Evolutionary conservation across 129 eudicot species (phyloP).

Genomic region (Helichrysum umbraculigerum): DNA sequence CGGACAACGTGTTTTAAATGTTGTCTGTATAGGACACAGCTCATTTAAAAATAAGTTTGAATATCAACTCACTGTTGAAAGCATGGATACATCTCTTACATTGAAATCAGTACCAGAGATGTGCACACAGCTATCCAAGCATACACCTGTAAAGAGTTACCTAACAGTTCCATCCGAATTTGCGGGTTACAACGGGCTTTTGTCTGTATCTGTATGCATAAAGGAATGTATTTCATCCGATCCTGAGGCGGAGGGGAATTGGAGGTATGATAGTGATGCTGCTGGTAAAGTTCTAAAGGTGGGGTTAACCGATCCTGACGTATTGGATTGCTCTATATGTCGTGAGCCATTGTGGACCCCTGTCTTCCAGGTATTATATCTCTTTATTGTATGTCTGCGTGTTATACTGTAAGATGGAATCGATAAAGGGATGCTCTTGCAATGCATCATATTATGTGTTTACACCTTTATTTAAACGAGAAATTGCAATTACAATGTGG

Average conservation of each 20-base stretch:
- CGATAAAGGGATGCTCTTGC: no score
- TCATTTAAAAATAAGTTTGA: slow-evolving; percentile 26
- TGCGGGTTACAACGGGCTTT: background rate
- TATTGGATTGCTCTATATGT: slow-evolving; percentile 62
- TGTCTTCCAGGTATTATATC: slow-evolving; percentile 62
- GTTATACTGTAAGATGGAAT: background rate
- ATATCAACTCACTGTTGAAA: slow-evolving; percentile 37
- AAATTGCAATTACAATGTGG: no score
- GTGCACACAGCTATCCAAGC: slow-evolving; percentile 20
- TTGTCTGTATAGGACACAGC: slow-evolving; percentile 46
- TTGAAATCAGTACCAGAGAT: slow-evolving; percentile 32
- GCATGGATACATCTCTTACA: slow-evolving; percentile 35
- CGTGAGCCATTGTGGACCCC: slow-evolving; percentile 41
- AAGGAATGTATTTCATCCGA: background rate
- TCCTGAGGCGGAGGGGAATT: background rate
- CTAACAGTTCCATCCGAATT: slow-evolving; percentile 47
- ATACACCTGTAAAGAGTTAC: slow-evolving; percentile 28
- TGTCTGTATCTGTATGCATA: slow-evolving; percentile 16
- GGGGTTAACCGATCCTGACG: slow-evolving; percentile 48
- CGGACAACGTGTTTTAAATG: slow-evolving; percentile 35
- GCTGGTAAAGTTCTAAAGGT: background rate
- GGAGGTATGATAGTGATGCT: background rate
- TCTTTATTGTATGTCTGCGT: background rate
- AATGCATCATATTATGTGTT: background rate
- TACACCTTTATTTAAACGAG: no score